Evolutionary conservation across 805 yeast species (phyloP), one percentile per base, ranked within the genome.

Genomic region (Sugiyamaella chiloensis): DNA sequence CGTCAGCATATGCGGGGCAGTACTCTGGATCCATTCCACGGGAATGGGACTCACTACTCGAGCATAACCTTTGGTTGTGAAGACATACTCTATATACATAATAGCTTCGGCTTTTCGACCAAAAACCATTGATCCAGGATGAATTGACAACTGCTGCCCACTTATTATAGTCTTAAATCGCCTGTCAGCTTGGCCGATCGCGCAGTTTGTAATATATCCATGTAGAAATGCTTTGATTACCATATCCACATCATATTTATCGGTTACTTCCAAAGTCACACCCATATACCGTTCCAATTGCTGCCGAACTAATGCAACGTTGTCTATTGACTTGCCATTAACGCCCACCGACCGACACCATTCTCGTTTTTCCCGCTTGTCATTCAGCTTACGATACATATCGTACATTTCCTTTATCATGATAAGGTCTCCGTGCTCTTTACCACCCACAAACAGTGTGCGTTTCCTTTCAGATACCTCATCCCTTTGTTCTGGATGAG

Each of bases 1-100:
- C n/a, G n/a, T 80, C 40, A 81, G 65, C 19, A 79, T 60, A 52
- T 82, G 83, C 0, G 88, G 88, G 0, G 89, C 86, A 2, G 82
- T 74, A 53, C 86, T 93, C 60, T 85, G 91, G 42, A 93, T 66
- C 98, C 98, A 91, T 12, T 79, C 77, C 46, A 87, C 67, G 60
- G 87, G 86, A 21, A 93, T 76, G 12, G 84, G 80, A 42, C 89
- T 82, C n/a, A 90, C 96, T 52, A 74, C 83, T 58, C 99, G 74
- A 0, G 95, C 98, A 60, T 90, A 93, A 0, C 96, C 96, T 64
- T 88, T 88, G 11, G 90, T 78, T 0, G 99, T 93, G 63, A 78
- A 91, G 12, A 93, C 97, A 62, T 87, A 90, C 66, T 93, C 99
- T 30, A 89, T 81, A 69, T 88, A 93, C 95, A 93, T 83, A 46